Evolutionary conservation across 768 basidiomycete genomes (phyloP), one percentile per base, ranked within the genome.

Genomic region (Leccinum subtestaceum): DNA sequence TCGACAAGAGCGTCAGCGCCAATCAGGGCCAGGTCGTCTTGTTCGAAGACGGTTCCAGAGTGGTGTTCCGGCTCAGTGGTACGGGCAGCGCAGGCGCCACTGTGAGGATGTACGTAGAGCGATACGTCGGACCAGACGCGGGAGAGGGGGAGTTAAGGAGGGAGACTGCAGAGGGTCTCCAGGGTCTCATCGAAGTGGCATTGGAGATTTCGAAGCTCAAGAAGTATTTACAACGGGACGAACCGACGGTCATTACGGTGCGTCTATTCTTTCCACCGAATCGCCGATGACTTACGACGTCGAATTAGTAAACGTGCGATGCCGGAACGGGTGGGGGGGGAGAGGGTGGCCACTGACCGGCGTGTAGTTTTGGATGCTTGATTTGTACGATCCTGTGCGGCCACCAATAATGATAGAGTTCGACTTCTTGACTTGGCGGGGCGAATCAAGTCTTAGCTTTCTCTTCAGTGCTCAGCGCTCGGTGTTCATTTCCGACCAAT

Each of bases 11-110:
- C 48, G 83, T 98, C 61, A 93, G 91, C 64, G 87, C 87, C 76
- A 98, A 98, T 74, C 97, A 99, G 72, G 97, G 97, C 1, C 91
- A 98, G 66, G 89, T 95, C 71, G 87, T 98, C 71, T 83, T 83
- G 53, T 99, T 99, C 77, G 76, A 78, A 31, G 97, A 98, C 71
- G 97, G 96, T 7, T 92, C 89, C 49, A 83, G 97, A 38, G 91
- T 99, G 59, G 93, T 98, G 55, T 98, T 97, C 84, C 85, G 97
- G 59, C 79, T 99, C 55, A 95, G 92, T 61, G 97, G 97, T 58
- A 99, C 97, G 1, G 97, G 97, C 15, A 94, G 91, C 63, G 88
- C 92, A 53, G 97, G 97, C 48, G 97, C 97, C 23, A 99, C 97
- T 12, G 94, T 98, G 55, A 81, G 97, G 62, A 81, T 98, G 84